Base-by-base conservation (phyloP, 257 asterid genomes). In the Linderniella brevidens region DNA sequence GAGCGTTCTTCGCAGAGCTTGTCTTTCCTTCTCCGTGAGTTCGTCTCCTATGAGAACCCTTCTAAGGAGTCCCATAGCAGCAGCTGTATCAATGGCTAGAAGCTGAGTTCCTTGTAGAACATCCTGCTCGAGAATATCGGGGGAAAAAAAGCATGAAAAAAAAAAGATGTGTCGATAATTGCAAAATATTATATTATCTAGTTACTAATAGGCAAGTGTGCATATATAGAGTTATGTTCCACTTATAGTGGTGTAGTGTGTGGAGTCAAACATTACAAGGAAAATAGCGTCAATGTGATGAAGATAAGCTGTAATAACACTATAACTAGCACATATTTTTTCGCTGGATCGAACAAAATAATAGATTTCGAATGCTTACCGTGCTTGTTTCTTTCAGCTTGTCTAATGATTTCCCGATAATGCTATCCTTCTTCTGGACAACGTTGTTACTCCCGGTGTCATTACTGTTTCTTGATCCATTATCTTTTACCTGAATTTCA, bases 51-150 rank as follows among this genome's bases (percentile, higher is more conserved):
- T 76, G 39, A 90, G 60, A 53, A 64, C 64, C 75, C 94, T 73
- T 63, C 72, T 73, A 13, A 90, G 82, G 50, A 85, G 74, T 56
- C 64, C 93, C 67, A 65, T 5, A 58, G 99, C 94, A 54, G 96
- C 96, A 64, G 58, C 92, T 62, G 78, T 82, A 56, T 90, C 99
- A 37, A 85, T 73, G 35, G 96, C 99, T 52, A 90, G 94, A 68
- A 90, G 96, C 76, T 90, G 99, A 56, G 96, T 85, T 49, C 99
- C 99, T 72, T 90, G 94, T 72, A 76, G 68, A 64, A 90, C 94
- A 64, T 90, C 93, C 98, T 90, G 92, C 62, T 37, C 52, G 32
- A 25, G 6, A 25, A 25, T 25, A 57, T 37, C 47, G 32, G 56
- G 46, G 50, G 12, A 16, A 11, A 46, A 17, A 15, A 19, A 17